A percentile compares a stretch with the other conserved stretches of the same genome.
phyloP scores from a whole-genome alignment of 768 basidiomycete genomes.

The Filobasidium floriforme region DNA sequence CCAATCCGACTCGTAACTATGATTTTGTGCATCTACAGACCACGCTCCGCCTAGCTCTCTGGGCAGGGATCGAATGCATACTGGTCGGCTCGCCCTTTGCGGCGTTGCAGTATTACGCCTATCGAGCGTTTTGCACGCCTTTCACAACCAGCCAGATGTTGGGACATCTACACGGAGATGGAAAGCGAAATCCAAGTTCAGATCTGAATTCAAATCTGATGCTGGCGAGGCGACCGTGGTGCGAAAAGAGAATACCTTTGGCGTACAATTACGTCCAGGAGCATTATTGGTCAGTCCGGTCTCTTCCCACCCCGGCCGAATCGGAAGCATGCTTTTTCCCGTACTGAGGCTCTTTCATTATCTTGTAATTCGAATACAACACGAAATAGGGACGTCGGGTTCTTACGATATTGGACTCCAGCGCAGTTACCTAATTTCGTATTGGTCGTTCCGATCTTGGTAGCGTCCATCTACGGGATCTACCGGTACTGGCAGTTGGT shows the following conservation, averaged over 20 bases:
- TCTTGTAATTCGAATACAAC: no score
- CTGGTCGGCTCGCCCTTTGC: conserved; percentile 61
- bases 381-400: conserved; percentile 65
- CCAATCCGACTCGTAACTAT: neutral
- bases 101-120: conserved; percentile 62
- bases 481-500: conserved; percentile 7
- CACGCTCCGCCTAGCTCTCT: conserved; percentile 29
- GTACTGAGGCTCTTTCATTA: no score
- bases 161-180: no score
- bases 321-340: no score
- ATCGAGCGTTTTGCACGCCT: conserved; percentile 58
- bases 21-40: neutral
- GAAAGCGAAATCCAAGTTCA: no score
- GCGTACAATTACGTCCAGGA: conserved; percentile 76
- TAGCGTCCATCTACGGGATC: conserved; percentile 49
- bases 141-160: no score
- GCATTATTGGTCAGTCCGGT: conserved; percentile 65
- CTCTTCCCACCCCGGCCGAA: neutral
- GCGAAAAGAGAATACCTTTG: conserved; percentile 55
- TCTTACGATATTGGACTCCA: conserved; percentile 76
- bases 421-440: conserved; percentile 82
- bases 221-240: conserved; percentile 73
- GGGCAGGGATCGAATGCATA: conserved; percentile 49
- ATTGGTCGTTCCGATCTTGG: conserved; percentile 64
- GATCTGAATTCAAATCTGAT: no score